Evolutionary conservation across 345 rosid species (phyloP), one percentile per base, ranked within the genome.

Genomic region (Lumnitzera littorea): DNA sequence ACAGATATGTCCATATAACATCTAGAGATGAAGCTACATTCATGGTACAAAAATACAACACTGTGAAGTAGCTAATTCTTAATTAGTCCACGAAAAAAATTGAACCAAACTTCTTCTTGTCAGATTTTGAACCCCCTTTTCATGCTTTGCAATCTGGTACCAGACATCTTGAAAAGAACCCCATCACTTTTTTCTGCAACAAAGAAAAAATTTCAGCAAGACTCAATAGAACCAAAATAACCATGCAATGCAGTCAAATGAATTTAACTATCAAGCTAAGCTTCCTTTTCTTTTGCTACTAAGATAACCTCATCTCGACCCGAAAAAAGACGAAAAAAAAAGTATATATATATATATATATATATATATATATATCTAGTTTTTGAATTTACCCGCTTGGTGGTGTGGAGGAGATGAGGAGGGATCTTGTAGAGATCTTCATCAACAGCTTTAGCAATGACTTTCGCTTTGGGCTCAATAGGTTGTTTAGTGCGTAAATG

Each of bases 401-500:
- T 72, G 27, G 88, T 80, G 61, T 69, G 77, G 46, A 90, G 84
- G 53, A 90, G 81, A 62, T 90, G 85, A 13, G 97, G 87, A 27
- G 95, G 91, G 46, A 90, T 83, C 79, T 87, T 85, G 80, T 90
- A 90, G 67, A 90, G 97, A 69, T 90, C 97, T 69, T 90, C 97
- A 47, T 90, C 97, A 4, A 90, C 85, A 11, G 97, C 74, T 66
- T 83, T 83, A 2, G 88, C 43, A 36, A 36, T 36, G 43, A 4
- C 43, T 5, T 9, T 36, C 7, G 79, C 25, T 51, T 62, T n/a
- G 79, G 43, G 9, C 43, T 36, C 3, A 36, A 7, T 36, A 25
- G 70, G 25, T 3, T 57, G 47, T 15, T 59, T 29, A 50, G 51
- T 41, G 52, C 27, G 15, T 27, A 13, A 11, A 53, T 29, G 12